Base-by-base conservation (phyloP, 2,329 filamentous ascomycete genomes). In the Penicillium hordei region DNA sequence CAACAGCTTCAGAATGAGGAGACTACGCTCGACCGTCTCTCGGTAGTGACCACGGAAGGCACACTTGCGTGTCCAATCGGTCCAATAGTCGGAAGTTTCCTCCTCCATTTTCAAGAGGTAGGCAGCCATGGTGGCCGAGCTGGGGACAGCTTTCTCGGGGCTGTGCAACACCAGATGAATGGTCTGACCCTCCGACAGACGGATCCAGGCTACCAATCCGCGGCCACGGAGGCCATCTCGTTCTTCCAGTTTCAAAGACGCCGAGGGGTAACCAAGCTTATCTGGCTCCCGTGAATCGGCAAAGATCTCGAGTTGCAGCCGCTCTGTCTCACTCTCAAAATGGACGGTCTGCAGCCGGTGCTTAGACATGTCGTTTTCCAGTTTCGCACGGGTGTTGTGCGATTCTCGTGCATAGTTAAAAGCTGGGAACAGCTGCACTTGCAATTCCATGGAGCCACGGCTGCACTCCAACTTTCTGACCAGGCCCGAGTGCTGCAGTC, bases 1-100 rank as follows among this genome's bases (percentile, higher is more conserved):
- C 65, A 92, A 79, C 74, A 92, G 80, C 73, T 92, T 92, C 44
- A 92, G 74, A 52, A 91, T 85, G 78, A 92, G 83, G 50, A 92
- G 76, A 68, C 88, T 91, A 55, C 89, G 81, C 27, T 81, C 80
- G 6, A 92, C 87, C 3, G 89, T 85, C 71, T 91, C 88, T 52
- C 87, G 81, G 83, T 89, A 92, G 34, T 86, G 82, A 5, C 89
- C 89, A 58, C 84, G 85, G 72, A 91, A 92, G 62, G 81, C 85
- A 71, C 85, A 88, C 69, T 87, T 85, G 6, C 82, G 81, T 53
- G 91, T 88, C 85, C 89, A 93, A 64, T 86, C 85, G 64, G 82
- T 86, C 89, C 89, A 92, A 71, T 83, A 93, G 9, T 78, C 79
- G 66, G 88, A 87, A 0, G 88, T 92, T 60, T 86, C 85, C 60